A percentile compares a stretch with the other conserved stretches of the same genome.
These are phyloP conservation scores for Leptographium lundbergii DNA, from an alignment of 2,329 filamentous ascomycete genomes.

Conservation along the genomic window DNA sequence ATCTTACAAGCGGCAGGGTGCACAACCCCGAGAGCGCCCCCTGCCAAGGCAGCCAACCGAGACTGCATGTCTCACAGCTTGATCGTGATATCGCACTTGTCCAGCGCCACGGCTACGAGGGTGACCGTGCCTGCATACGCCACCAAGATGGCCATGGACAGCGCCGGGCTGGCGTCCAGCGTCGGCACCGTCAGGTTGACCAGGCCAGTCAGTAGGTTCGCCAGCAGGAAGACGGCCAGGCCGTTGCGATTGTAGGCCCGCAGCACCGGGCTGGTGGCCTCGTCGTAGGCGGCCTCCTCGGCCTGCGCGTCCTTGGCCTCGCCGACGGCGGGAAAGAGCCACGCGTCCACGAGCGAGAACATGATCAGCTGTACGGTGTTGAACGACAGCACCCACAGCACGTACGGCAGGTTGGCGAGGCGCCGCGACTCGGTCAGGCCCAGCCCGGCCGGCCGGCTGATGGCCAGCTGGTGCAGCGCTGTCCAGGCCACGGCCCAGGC, in stretches of 20 bases:
- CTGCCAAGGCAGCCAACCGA: not conserved
- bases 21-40: too few relatives aligned
- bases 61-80: slow-evolving; percentile 39
- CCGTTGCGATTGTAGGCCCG: slow-evolving; percentile 82
- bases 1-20: not conserved
- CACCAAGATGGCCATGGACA: slow-evolving; percentile 62
- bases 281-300: slow-evolving; percentile 51
- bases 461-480: slow-evolving; percentile 55
- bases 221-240: slow-evolving; percentile 69
- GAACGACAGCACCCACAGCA: slow-evolving; percentile 86
- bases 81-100: slow-evolving; percentile 54
- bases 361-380: slow-evolving; percentile 72
- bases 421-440: slow-evolving; percentile 72
- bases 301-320: slow-evolving; percentile 38
- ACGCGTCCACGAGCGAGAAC: slow-evolving; percentile 64
- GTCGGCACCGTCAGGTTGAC: slow-evolving; percentile 84
- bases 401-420: slow-evolving; percentile 84
- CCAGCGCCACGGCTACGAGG: slow-evolving; percentile 52
- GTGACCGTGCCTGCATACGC: slow-evolving; percentile 59
- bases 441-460: slow-evolving; percentile 54
- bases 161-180: slow-evolving; percentile 50
- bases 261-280: slow-evolving; percentile 70
- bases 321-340: slow-evolving; percentile 60
- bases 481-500: slow-evolving; percentile 57
- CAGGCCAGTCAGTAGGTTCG: slow-evolving; percentile 78